Base-by-base conservation (phyloP, 163 green algal species). In the Scenedesmus sp. region DNA sequence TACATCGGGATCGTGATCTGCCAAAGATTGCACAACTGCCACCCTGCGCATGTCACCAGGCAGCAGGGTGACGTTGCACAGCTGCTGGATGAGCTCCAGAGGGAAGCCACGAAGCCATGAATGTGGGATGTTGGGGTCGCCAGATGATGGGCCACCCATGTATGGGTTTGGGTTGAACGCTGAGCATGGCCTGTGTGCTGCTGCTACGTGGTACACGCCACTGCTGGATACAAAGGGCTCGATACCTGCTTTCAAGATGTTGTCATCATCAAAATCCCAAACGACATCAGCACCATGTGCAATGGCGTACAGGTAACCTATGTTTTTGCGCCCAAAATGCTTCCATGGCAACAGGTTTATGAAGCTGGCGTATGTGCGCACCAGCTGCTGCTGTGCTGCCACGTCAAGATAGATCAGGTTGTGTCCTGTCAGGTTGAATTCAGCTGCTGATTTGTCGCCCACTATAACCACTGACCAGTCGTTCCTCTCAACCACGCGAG, bases 241-340 rank as follows among this genome's bases (percentile, higher is more conserved):
- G 3, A 88, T 13, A 6, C 83, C 83, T 42, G 30, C 7, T 35
- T 80, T 79, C 2, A 88, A 40, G 18, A 44, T 70, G 53, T 88
- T 88, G 56, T 88, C 83, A 42, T 88, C 83, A 59, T 88, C 83
- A 88, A 88, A 88, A 56, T 88, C 83, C 83, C 83, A 81, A 15
- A 80, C 43, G 26, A 30, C 68, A 13, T 84, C 9, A 33, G 82
- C 82, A 56, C 82, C 82, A 80, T 80, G 49, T 24, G 56, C 26
- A 15, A 88, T 81, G 26, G 83, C 83, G 35, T 81, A 88, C 7
- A 88, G 53, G 33, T 88, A 88, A 1, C 83, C 83, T 0, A 88
- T 1, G 40, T 88, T 88, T 37, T 88, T 88, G n/a, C 83, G 51
- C 4, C 83, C 83, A 80, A 88, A 88, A 30, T 88, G 83, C 35